Percentiles rank a stretch among this genome's conserved stretches.
These are phyloP conservation scores for Fusarium marasasianum DNA, from an alignment of 2,329 filamentous ascomycete species.

Conservation along the genomic window DNA sequence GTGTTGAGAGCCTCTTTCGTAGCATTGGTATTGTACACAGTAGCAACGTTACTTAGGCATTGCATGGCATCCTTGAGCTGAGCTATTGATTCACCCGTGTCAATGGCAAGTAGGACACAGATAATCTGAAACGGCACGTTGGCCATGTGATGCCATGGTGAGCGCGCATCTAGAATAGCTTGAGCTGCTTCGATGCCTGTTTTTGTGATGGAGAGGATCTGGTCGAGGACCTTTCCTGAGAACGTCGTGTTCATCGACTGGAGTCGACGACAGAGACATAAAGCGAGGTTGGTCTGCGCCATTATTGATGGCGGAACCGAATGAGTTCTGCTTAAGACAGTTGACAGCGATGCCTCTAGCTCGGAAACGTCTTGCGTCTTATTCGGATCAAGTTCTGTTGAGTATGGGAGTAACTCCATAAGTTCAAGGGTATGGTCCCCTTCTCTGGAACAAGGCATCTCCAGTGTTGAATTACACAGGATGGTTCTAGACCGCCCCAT, in stretches of 20 bases:
- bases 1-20: slow-evolving; percentile 64
- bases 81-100: slow-evolving; percentile 58
- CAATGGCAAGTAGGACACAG: slow-evolving; percentile 64
- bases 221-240: slow-evolving; percentile 53
- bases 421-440: slow-evolving; percentile 59
- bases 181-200: slow-evolving; percentile 58
- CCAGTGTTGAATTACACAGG: slow-evolving; percentile 56
- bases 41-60: slow-evolving; percentile 53
- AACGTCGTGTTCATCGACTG: slow-evolving; percentile 60
- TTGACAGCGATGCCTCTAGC: slow-evolving; percentile 54
- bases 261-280: slow-evolving; percentile 65
- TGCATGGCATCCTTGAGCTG: slow-evolving; percentile 62
- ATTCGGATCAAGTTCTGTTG: slow-evolving; percentile 63
- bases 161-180: slow-evolving; percentile 53
- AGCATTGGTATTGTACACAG: slow-evolving; percentile 56
- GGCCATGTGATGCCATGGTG: slow-evolving; percentile 68
- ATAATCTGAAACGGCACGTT: slow-evolving; percentile 69
- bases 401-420: slow-evolving; percentile 61
- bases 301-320: slow-evolving; percentile 55
- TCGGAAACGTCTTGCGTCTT: slow-evolving; percentile 52
- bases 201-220: slow-evolving; percentile 57
- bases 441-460: slow-evolving; percentile 50
- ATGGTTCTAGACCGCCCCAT: slow-evolving; percentile 63
- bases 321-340: slow-evolving; percentile 53
- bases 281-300: slow-evolving; percentile 63